These are phyloP conservation scores for Cladosporium sp. DNA, from an alignment of 2,329 filamentous ascomycete genomes.

Conservation along the genomic window DNA sequence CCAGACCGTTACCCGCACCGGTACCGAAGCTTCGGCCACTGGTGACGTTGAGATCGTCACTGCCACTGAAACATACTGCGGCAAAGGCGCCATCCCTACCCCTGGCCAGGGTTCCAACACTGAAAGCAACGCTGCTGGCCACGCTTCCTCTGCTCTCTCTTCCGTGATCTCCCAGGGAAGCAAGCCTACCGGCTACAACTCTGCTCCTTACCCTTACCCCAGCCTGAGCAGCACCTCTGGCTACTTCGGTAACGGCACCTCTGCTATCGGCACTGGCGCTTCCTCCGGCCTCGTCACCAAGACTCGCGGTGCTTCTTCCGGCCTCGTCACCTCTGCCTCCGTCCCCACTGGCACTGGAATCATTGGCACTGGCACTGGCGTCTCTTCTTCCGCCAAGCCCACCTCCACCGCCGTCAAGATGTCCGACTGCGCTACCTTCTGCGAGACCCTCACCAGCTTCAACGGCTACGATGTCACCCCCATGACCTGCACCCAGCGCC, in stretches of 20 bases:
- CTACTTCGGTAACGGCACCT: constrained; percentile 11
- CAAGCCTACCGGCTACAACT: neutral
- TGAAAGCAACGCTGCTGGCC: neutral
- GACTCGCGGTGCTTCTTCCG: constrained; percentile 1
- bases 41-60: constrained; percentile 10
- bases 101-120: neutral
- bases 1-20: neutral
- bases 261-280: neutral
- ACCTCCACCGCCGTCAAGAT: constrained; percentile 5
- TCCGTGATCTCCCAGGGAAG: neutral
- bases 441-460: constrained; percentile 8
- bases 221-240: constrained; percentile 1
- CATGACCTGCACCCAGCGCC: constrained; percentile 11
- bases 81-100: constrained; percentile 10
- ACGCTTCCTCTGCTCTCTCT: constrained; percentile 7
- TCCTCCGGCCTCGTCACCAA: constrained; percentile 2
- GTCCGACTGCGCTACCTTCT: constrained; percentile 14
- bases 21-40: neutral
- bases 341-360: neutral
- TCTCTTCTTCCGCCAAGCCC: neutral
- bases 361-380: neutral
- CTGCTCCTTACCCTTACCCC: neutral
- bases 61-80: constrained; percentile 11
- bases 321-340: constrained; percentile 3
- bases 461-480: constrained; percentile 13